Evolutionary conservation across 2,329 filamentous ascomycete species (phyloP).

Genomic region (Venturia asperata): DNA sequence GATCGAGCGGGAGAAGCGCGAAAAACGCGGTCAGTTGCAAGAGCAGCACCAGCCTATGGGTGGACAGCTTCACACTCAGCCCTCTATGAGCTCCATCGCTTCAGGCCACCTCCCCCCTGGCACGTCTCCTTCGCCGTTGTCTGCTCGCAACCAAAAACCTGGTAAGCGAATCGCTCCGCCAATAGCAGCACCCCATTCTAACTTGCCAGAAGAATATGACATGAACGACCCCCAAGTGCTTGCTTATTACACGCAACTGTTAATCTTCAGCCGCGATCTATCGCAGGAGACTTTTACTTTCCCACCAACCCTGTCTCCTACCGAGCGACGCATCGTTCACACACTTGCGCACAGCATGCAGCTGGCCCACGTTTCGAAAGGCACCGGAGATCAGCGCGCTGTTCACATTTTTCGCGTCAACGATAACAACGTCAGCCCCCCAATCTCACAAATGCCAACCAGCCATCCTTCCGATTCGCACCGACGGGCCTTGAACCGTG

Average conservation of each 20-base stretch:
- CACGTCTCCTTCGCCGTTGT: slow-evolving; percentile 61
- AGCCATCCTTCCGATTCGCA: slow-evolving; percentile 67
- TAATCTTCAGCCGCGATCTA: slow-evolving; percentile 78
- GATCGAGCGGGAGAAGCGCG: slow-evolving; percentile 94
- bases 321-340: slow-evolving; percentile 84
- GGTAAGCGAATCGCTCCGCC: slow-evolving; percentile 26
- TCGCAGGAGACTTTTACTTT: slow-evolving; percentile 77
- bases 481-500: slow-evolving; percentile 78
- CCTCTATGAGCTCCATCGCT: slow-evolving; percentile 74
- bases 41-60: slow-evolving; percentile 81
- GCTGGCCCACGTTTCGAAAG: slow-evolving; percentile 82
- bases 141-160: slow-evolving; percentile 45
- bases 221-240: slow-evolving; percentile 85
- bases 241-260: slow-evolving; percentile 81
- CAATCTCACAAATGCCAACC: slow-evolving; percentile 53
- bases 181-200: slow-evolving; percentile 20
- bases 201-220: slow-evolving; percentile 59
- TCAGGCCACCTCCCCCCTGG: slow-evolving; percentile 51
- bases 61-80: slow-evolving; percentile 63
- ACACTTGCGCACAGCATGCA: slow-evolving; percentile 94
- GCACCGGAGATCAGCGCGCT: slow-evolving; percentile 78
- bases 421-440: slow-evolving; percentile 53
- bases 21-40: slow-evolving; percentile 89
- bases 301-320: slow-evolving; percentile 68
- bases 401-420: slow-evolving; percentile 74